These are phyloP conservation scores for Xylaria sp. DNA, from an alignment of 2,329 filamentous ascomycete species.

Conservation along the genomic window DNA sequence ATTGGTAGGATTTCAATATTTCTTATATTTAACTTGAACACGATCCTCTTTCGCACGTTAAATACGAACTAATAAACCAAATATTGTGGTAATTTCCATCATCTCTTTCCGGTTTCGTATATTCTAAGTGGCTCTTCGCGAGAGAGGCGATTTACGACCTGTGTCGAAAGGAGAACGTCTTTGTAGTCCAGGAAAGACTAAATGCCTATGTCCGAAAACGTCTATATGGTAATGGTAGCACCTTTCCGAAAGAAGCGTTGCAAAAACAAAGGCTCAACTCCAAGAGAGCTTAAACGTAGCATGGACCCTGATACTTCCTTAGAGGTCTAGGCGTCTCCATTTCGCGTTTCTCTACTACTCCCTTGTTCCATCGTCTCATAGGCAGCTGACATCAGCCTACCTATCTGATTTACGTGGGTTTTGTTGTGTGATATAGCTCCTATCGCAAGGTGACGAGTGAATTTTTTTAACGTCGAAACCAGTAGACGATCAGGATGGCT, in stretches of 20 bases:
- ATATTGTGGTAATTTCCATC: neutral
- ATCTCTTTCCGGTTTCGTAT: slow-evolving; percentile 26
- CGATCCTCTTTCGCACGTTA: neutral
- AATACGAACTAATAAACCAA: neutral
- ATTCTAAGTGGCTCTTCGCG: neutral
- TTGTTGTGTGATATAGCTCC: neutral
- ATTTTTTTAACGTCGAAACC: neutral
- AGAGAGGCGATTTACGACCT: neutral
- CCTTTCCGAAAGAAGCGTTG: slow-evolving; percentile 19
- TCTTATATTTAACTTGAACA: neutral
- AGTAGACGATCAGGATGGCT: slow-evolving; percentile 27
- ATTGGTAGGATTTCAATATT: neutral
- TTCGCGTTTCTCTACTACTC: slow-evolving; percentile 17
- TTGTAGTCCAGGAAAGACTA: slow-evolving; percentile 26
- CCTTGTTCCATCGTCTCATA: slow-evolving; percentile 22
- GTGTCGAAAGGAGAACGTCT: slow-evolving; percentile 1
- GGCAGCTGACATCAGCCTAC: slow-evolving; percentile 3
- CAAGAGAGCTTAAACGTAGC: slow-evolving; percentile 20
- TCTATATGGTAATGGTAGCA: neutral
- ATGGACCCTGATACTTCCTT: slow-evolving; percentile 1
- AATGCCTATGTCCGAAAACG: slow-evolving; percentile 31
- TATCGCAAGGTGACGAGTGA: neutral
- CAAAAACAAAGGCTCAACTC: slow-evolving; percentile 34
- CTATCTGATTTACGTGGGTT: neutral
- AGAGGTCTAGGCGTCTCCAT: slow-evolving; percentile 3